Percentiles rank a stretch among this genome's conserved stretches.
These are phyloP conservation scores for Rhizopus sp. DNA, from an alignment of 371 early-diverging fungal genomes.

Conservation along the genomic window DNA sequence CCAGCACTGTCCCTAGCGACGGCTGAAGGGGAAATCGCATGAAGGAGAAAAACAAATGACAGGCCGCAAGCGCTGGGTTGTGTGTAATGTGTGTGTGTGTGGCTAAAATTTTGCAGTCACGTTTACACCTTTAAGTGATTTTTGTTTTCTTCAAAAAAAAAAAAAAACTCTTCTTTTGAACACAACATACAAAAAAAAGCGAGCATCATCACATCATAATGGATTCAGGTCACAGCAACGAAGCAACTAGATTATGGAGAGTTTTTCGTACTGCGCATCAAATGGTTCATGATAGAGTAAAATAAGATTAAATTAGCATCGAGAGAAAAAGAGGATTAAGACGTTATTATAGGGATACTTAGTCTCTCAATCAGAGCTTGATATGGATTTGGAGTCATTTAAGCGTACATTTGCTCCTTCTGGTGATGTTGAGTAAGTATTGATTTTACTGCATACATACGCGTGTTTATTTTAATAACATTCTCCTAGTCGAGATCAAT, in stretches of 20 bases:
- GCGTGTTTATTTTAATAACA: not conserved
- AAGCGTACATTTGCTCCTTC: conserved; percentile 64
- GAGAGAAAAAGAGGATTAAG: not conserved
- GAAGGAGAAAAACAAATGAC: not conserved
- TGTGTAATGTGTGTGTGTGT: no score
- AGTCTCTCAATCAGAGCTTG: conserved; percentile 79
- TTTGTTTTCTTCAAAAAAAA: not conserved
- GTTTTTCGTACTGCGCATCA: conserved; percentile 89
- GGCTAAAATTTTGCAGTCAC: no score
- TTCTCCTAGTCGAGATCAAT: conserved; percentile 64
- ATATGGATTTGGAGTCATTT: conserved; percentile 86
- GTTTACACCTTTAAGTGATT: no score
- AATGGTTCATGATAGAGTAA: conserved; percentile 85
- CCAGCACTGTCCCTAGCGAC: conserved; percentile 17
- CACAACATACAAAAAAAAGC: not conserved
- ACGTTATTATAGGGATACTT: conserved; percentile 72
- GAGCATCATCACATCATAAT: conserved; percentile 24
- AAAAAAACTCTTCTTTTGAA: conserved; percentile 2
- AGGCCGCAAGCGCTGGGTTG: not conserved
- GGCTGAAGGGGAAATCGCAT: conserved; percentile 11
- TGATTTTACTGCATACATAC: not conserved
- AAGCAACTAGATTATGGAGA: conserved; percentile 77
- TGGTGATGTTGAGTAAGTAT: conserved; percentile 80
- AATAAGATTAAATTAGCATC: not conserved
- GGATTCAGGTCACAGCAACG: conserved; percentile 61